Base-by-base conservation (phyloP, 805 yeast species). In the Sungouiozyma intestinalis region DNA sequence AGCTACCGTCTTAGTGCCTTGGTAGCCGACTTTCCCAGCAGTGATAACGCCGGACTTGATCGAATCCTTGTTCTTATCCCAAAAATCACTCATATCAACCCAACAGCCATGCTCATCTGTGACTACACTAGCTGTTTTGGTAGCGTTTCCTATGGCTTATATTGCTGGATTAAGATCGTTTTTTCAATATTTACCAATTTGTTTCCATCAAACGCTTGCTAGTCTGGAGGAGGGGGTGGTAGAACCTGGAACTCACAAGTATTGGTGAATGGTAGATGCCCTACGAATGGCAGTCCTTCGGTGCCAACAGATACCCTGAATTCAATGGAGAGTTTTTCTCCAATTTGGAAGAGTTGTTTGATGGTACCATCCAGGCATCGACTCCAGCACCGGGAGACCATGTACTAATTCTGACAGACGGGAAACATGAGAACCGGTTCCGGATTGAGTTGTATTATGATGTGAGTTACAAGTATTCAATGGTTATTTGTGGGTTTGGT, bases 41-140 rank as follows among this genome's bases (percentile, higher is more conserved):
- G 64, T 48, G 3, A 56, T 49, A 2, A 64, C 45, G 1, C 69
- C 70, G 2, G 63, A 58, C 42, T 54, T 49, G 39, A 68, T 64
- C 2, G 67, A 43, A 16, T 55, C 72, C 41, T 67, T 68, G 50
- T 68, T 67, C 35, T 64, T 63, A 14, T 64, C 69, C 72, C 72
- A 67, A 48, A 66, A 66, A 21, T 46, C 51, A 47, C 58, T 48
- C 64, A 59, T 50, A 1, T 16, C 9, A 16, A 16, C 38, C 37
- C 33, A 40, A 29, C 14, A n/a, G 27, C 11, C 15, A 8, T 16
- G 14, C 3, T 13, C 17, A 15, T 16, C 20, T 16, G 35, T 27
- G n/a, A n/a, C n/a, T 15, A 29, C 33, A 29, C 16, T 20, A 18
- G 14, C 3, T n/a, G 8, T 9, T n/a, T 34, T 39, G 27, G n/a